Evolutionary conservation across 495 filamentous ascomycete genomes (phyloP).

Genomic region (Thozetella sp.): DNA sequence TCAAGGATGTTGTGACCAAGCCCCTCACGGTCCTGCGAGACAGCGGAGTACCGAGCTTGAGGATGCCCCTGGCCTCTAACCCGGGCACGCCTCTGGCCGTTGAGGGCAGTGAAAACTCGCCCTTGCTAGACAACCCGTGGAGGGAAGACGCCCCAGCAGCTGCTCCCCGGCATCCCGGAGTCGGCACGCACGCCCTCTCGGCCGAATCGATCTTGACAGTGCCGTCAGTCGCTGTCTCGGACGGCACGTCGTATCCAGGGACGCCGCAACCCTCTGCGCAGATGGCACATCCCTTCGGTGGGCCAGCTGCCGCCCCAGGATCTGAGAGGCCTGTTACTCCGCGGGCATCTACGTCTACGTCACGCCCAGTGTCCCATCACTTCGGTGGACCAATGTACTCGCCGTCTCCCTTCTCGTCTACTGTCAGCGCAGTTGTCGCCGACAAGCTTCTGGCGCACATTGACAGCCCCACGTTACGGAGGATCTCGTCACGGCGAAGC

Average conservation of each 20-base stretch:
- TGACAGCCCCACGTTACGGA: slow-evolving; percentile 27
- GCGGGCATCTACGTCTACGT: slow-evolving; percentile 19
- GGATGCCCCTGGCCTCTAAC: slow-evolving; percentile 10
- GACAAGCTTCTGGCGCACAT: slow-evolving; percentile 40
- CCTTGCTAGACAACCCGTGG: slow-evolving; percentile 34
- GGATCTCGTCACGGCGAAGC: slow-evolving; percentile 25
- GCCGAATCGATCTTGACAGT: slow-evolving; percentile 37
- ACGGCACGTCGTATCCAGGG: slow-evolving; percentile 7
- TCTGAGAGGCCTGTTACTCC: slow-evolving; percentile 29
- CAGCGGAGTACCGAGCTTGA: slow-evolving; percentile 18
- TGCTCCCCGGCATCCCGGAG: slow-evolving; percentile 22
- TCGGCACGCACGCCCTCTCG: slow-evolving; percentile 28
- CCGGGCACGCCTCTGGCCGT: slow-evolving; percentile 15
- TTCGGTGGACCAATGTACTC: slow-evolving; percentile 40
- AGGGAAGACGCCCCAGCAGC: slow-evolving; percentile 16
- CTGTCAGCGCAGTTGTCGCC: slow-evolving; percentile 44
- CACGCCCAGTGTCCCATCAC: slow-evolving; percentile 32
- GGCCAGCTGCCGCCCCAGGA: slow-evolving; percentile 3
- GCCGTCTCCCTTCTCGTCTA: slow-evolving; percentile 48
- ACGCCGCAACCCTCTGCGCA: background rate
- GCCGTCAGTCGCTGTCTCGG: slow-evolving; percentile 28
- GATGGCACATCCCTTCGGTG: background rate
- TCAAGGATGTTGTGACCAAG: slow-evolving; percentile 23
- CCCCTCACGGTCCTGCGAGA: slow-evolving; percentile 14
- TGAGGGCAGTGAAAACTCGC: slow-evolving; percentile 20